These are phyloP conservation scores for Musa troglodytarum DNA, from an alignment of 176 grass and related monocot species.

Conservation along the genomic window DNA sequence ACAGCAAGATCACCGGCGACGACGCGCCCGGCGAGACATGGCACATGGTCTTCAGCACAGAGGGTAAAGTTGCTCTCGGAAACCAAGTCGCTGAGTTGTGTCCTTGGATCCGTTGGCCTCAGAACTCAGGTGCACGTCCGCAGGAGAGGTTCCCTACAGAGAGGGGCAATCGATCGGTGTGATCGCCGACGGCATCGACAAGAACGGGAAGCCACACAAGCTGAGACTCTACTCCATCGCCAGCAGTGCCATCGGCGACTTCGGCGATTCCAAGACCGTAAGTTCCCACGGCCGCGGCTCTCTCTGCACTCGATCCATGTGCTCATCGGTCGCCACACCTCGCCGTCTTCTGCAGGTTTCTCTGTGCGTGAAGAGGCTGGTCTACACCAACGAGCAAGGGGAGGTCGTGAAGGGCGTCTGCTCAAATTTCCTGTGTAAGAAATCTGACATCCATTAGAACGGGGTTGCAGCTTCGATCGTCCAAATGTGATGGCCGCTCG, in stretches of 20 bases:
- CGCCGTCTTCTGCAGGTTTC: conserved; percentile 45
- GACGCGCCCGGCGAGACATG: conserved; percentile 93
- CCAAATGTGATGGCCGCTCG: no score
- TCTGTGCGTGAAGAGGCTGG: conserved; percentile 83
- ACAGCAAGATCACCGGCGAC: conserved; percentile 91
- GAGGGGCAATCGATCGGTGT: conserved; percentile 89
- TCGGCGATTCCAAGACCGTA: conserved; percentile 87
- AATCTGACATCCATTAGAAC: neutral
- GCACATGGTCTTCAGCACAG: conserved; percentile 95
- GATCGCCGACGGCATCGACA: conserved; percentile 68
- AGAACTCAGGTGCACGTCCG: neutral
- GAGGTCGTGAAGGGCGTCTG: conserved; percentile 93
- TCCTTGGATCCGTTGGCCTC: no score
- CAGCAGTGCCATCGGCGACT: conserved; percentile 86
- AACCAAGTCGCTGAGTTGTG: neutral
- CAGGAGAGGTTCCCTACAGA: conserved; percentile 68
- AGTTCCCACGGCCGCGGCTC: neutral
- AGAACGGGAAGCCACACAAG: conserved; percentile 95
- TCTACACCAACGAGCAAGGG: conserved; percentile 86
- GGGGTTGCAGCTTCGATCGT: no score
- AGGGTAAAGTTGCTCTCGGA: conserved; percentile 28
- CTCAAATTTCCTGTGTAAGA: conserved; percentile 83
- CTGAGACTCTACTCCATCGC: conserved; percentile 89
- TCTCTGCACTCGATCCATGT: neutral
- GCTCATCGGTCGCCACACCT: neutral